These are phyloP conservation scores for Sporothrix pallida DNA, from an alignment of 2,329 filamentous ascomycete genomes.

Conservation along the genomic window DNA sequence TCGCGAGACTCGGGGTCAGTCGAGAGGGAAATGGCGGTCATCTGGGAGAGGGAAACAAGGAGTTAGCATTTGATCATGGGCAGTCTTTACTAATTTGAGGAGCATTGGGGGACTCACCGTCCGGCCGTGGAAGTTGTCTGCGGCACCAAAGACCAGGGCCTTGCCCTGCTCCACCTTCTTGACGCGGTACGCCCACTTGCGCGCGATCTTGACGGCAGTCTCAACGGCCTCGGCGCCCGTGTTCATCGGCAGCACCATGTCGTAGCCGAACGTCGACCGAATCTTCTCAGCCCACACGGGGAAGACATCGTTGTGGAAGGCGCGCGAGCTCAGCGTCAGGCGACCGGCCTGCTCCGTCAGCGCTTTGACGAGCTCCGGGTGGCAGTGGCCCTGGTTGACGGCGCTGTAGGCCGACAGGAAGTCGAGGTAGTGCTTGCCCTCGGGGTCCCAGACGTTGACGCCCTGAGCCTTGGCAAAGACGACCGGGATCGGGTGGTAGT, in stretches of 20 bases:
- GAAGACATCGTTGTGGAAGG: slow-evolving; percentile 99
- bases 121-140: slow-evolving; percentile 95
- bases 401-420: slow-evolving; percentile 98
- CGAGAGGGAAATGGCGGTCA: slow-evolving; percentile 93
- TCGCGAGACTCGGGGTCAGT: slow-evolving; percentile 93
- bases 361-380: slow-evolving; percentile 92
- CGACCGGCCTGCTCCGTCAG: slow-evolving; percentile 87
- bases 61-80: not conserved
- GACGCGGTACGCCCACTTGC: slow-evolving; percentile 97
- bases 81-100: not conserved
- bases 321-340: slow-evolving; percentile 88
- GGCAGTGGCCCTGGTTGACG: slow-evolving; percentile 97
- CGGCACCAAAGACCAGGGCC: slow-evolving; percentile 81
- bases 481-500: slow-evolving; percentile 96
- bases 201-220: slow-evolving; percentile 92
- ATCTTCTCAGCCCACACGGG: slow-evolving; percentile 94
- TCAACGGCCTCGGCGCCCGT: slow-evolving; percentile 96
- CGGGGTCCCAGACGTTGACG: slow-evolving; percentile 93
- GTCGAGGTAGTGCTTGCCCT: slow-evolving; percentile 93
- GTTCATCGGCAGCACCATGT: slow-evolving; percentile 99
- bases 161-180: slow-evolving; percentile 86
- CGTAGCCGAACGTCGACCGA: slow-evolving; percentile 86
- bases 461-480: slow-evolving; percentile 88
- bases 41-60: slow-evolving; percentile 54
- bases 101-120: slow-evolving; percentile 66